These are phyloP conservation scores for Pyricularia sp. DNA, from an alignment of 2,329 filamentous ascomycete species.

Conservation along the genomic window DNA sequence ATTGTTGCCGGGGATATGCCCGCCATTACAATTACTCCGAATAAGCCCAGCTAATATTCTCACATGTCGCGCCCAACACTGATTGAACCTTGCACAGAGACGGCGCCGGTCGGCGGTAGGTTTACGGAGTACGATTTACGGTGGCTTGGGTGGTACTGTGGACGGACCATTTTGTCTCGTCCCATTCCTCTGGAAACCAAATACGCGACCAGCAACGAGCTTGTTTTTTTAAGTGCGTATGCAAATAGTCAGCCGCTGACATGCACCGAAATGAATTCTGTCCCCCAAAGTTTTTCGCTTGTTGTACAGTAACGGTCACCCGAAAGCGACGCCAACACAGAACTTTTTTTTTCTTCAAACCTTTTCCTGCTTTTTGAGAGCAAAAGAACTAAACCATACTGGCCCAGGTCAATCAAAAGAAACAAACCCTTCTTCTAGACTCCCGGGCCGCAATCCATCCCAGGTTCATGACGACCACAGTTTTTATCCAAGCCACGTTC, in stretches of 20 bases:
- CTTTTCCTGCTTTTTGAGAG: neutral
- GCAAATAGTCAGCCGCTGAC: neutral
- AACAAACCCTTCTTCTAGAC: neutral
- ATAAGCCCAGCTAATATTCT: neutral
- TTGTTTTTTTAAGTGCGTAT: no score
- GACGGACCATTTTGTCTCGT: neutral
- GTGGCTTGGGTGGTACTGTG: neutral
- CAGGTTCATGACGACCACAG: neutral
- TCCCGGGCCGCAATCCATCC: no score
- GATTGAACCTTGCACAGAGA: no score
- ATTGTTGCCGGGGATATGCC: neutral
- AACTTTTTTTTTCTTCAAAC: neutral
- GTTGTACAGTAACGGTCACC: neutral
- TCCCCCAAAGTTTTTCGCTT: neutral
- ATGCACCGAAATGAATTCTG: neutral
- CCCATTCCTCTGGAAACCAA: neutral
- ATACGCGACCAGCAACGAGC: neutral
- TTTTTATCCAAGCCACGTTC: neutral
- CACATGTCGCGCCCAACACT: neutral
- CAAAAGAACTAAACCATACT: no score
- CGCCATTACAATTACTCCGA: neutral
- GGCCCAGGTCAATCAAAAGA: neutral
- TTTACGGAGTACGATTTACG: no score
- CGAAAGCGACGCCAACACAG: neutral
- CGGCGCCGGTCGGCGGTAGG: no score